Base-by-base conservation (phyloP, 495 filamentous ascomycete genomes). In the Delitschia confertaspora region DNA sequence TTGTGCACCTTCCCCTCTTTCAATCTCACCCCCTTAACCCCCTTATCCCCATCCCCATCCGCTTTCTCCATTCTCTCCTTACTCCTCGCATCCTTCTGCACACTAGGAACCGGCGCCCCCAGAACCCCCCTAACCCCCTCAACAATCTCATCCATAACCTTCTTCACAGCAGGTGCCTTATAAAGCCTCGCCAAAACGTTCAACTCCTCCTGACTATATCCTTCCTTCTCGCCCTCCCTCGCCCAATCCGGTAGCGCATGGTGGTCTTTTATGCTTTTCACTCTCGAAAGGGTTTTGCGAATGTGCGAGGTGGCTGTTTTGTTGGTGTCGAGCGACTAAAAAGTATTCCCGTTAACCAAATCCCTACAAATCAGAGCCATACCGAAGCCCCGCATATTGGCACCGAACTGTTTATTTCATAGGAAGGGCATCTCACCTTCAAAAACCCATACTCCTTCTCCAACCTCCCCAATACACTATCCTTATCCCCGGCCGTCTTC, bases 121-220 rank as follows among this genome's bases (percentile, higher is more conserved):
- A 93, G 57, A 17, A 76, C 64, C 33, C 61, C 65, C 51, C 76
- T 75, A 29, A 94, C 70, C 23, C 68, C 76, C 21, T 64, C 68
- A 49, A 94, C 60, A 0, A 79, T 69, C 41, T 72, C 69, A 20
- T 69, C 69, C 42, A 88, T 65, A 6, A 74, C 76, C 47, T 79
- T 75, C 65, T 81, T 80, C 10, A 91, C 84, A 2, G 78, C 73
- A 18, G 72, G 79, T 17, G 79, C 79, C 51, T 85, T 89, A 59
- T 73, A 93, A 37, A 98, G 62, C 47, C 83, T 73, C 46, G 83
- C 88, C 26, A 73, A 75, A 8, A 96, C 87, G 68, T 95, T 95
- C 22, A 72, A 65, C 24, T 70, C 54, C 9, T 68, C 69, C 9
- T 60, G 29, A 25, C 65, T 62, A 36, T 69, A 65, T 23, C 74